Evolutionary conservation across 345 rosid species (phyloP), one percentile per base, ranked within the genome.

Genomic region (Dimocarpus longan): DNA sequence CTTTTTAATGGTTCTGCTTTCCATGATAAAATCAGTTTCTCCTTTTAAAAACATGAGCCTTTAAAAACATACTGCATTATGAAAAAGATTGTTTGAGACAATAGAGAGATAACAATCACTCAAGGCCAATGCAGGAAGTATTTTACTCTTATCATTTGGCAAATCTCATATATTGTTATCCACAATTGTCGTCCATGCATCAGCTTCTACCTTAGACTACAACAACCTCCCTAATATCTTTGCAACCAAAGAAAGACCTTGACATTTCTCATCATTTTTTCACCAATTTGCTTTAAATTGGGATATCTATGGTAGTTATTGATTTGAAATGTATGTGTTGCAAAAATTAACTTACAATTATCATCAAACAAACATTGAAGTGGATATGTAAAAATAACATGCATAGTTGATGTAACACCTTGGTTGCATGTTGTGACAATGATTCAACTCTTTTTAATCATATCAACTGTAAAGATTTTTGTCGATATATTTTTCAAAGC

Each of bases 171-270:
- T 81, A 22, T 32, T 76, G 71, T 81, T 80, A 68, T 32, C 68
- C 73, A 85, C 46, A 64, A 87, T 81, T 78, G 80, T 81, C 46
- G 81, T 79, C 86, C 85, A 85, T 77, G 85, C 85, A n/a, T 22
- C 66, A 3, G 60, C 80, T 32, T 87, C 64, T 10, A 67, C 60
- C 65, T 80, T 82, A 21, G 72, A 74, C 43, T 75, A 78, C 68
- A 86, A 73, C 10, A 84, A 79, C 54, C 85, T 81, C 40, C 89
- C 88, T 0, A 88, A 79, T 39, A 80, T 74, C 66, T 84, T 88
- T 64, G 80, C 74, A 39, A 83, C 86, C 73, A 86, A 81, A 68
- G 86, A 18, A 32, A 32, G 37, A 32, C 3, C 37, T 32, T 32
- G 37, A 32, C 37, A 32, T 32, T 32, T 32, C 74, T 68, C 54